Percentiles rank a stretch among this genome's conserved stretches.
These are phyloP conservation scores for Microglena sp. DNA, from an alignment of 139 green algal genomes.

Conservation along the genomic window DNA sequence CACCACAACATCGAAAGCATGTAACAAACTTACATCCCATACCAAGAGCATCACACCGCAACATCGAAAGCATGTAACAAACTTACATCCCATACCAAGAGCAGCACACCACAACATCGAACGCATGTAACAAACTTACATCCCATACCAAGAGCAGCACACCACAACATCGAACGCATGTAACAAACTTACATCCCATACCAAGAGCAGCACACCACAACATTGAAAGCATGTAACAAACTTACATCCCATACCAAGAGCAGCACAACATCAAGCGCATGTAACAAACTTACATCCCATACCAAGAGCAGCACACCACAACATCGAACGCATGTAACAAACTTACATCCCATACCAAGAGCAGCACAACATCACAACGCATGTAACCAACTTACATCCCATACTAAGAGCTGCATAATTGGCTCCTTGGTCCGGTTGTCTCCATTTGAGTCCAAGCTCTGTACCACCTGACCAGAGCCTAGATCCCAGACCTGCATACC, in stretches of 20 bases:
- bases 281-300: conserved; percentile 41
- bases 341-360: conserved; percentile 55
- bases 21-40: conserved; percentile 41
- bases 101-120: conserved; percentile 26
- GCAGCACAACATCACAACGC: conserved; percentile 30
- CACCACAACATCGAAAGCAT: conserved; percentile 10
- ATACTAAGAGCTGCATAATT: conserved; percentile 55
- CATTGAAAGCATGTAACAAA: neutral
- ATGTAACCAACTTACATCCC: conserved; percentile 31
- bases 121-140: conserved; percentile 9
- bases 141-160: conserved; percentile 58
- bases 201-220: conserved; percentile 42
- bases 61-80: neutral
- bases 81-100: conserved; percentile 55
- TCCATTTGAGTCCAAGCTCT: conserved; percentile 45
- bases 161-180: neutral
- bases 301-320: conserved; percentile 42
- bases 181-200: conserved; percentile 43
- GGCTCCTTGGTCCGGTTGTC: conserved; percentile 10
- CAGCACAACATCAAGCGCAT: conserved; percentile 29
- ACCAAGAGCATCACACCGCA: conserved; percentile 42
- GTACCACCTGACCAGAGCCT: conserved; percentile 27
- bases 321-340: neutral
- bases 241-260: conserved; percentile 54
- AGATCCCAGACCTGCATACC: conserved; percentile 63